Conservation (phyloP, 1,284 basidiomycete species). For the Wallemia mellicola region DNA sequence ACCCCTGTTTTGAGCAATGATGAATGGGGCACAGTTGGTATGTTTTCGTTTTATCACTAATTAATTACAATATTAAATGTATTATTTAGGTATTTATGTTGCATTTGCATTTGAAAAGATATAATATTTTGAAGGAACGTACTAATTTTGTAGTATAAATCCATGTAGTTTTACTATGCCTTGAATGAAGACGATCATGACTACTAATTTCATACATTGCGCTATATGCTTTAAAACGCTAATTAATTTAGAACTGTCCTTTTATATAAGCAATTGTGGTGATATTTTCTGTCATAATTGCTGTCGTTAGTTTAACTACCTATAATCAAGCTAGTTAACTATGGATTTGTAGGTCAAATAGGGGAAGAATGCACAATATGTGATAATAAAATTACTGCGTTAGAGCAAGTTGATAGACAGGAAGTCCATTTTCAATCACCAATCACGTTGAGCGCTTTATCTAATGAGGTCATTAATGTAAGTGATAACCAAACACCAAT, state of each 20-base stretch:
- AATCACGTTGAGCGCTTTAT: neutral
- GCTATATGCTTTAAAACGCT: neutral
- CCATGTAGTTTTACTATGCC: neutral
- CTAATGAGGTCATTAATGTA: neutral
- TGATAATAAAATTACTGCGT: neutral
- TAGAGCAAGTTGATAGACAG: neutral
- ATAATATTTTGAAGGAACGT: too few relatives aligned
- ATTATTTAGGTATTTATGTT: constrained; percentile 42
- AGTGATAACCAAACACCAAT: neutral
- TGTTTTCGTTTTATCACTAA: constrained; percentile 18
- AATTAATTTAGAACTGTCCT: neutral
- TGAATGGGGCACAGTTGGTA: constrained; percentile 89
- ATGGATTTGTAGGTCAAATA: neutral
- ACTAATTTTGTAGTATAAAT: too few relatives aligned
- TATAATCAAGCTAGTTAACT: neutral
- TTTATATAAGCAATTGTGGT: neutral
- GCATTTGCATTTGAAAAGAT: constrained; percentile 52
- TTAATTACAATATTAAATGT: neutral
- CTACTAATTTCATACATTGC: neutral
- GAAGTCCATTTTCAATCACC: neutral
- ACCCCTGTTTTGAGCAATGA: constrained; percentile 68
- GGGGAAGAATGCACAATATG: neutral
- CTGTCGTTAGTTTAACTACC: neutral
- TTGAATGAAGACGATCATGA: neutral
- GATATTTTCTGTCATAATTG: neutral